Evolutionary conservation across 805 yeast genomes (phyloP).

Genomic region (Candida ortonii): DNA sequence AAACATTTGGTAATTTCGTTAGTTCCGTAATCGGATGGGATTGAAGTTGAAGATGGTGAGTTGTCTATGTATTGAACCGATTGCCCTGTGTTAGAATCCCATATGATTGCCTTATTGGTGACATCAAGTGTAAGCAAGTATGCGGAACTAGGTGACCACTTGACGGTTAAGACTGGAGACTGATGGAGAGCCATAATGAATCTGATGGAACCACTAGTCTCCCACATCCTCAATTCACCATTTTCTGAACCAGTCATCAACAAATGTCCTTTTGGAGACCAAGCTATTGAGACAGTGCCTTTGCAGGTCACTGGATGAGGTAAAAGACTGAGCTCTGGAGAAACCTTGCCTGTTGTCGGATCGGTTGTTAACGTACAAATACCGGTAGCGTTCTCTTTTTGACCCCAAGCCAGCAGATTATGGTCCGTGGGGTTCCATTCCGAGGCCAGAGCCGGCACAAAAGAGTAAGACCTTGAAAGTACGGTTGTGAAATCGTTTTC

Average conservation of each 20-base stretch:
- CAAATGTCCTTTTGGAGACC: slow-evolving; percentile 66
- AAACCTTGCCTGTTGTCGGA: slow-evolving; percentile 12
- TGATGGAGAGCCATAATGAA: slow-evolving; percentile 53
- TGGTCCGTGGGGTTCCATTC: slow-evolving; percentile 56
- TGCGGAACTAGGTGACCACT: slow-evolving; percentile 59
- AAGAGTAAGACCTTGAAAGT: slow-evolving; percentile 37
- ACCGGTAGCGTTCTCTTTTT: slow-evolving; percentile 27
- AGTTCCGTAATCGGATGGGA: neutral
- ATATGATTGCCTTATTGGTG: slow-evolving; percentile 51
- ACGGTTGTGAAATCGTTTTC: slow-evolving; percentile 34
- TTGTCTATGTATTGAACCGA: slow-evolving; percentile 46
- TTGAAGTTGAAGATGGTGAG: neutral
- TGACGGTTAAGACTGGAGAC: slow-evolving; percentile 50
- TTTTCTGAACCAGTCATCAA: slow-evolving; percentile 62
- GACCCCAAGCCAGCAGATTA: slow-evolving; percentile 53
- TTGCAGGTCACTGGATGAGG: slow-evolving; percentile 25
- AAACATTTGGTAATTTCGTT: slow-evolving; percentile 16
- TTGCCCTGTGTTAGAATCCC: slow-evolving; percentile 62
- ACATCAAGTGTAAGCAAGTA: slow-evolving; percentile 60
- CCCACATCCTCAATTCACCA: slow-evolving; percentile 83
- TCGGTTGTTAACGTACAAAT: slow-evolving; percentile 26
- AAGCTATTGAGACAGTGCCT: slow-evolving; percentile 37
- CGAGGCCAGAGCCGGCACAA: slow-evolving; percentile 44
- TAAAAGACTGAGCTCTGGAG: slow-evolving; percentile 15
- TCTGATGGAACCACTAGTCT: slow-evolving; percentile 61